Conservation (phyloP, 192 early-diverging fungal species). For the Oehlia diaphana region DNA sequence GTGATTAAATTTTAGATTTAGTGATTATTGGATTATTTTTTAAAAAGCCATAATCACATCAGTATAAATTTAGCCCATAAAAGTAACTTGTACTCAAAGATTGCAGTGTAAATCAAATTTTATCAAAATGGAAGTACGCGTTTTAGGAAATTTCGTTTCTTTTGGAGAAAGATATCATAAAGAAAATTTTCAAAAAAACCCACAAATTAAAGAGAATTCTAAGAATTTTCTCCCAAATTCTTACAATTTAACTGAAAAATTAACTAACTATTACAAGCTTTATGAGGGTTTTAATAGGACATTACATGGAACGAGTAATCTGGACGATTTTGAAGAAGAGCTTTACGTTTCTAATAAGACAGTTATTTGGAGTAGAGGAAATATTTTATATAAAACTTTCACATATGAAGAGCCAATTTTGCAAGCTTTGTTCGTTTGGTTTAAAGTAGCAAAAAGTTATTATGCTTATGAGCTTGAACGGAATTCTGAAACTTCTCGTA, state of each 20-base stretch:
- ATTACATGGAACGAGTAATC: neutral
- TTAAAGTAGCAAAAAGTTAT: constrained; percentile 31
- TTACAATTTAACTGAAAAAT: neutral
- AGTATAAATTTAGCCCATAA: neutral
- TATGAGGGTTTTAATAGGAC: neutral
- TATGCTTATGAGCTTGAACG: constrained; percentile 21
- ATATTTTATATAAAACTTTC: constrained; percentile 37
- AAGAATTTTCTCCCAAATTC: neutral
- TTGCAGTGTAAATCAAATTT: neutral
- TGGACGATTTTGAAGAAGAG: constrained; percentile 40
- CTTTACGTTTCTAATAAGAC: constrained; percentile 32
- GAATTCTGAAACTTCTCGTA: neutral
- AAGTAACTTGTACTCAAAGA: neutral
- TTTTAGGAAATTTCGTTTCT: constrained; percentile 24
- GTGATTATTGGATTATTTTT: too few relatives aligned
- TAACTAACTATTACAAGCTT: constrained; percentile 2
- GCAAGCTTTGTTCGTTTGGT: constrained; percentile 47
- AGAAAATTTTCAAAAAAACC: neutral
- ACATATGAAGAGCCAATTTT: constrained; percentile 35
- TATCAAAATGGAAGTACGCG: constrained; percentile 29
- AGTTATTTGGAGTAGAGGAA: constrained; percentile 42
- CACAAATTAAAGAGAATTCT: neutral
- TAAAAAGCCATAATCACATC: too few relatives aligned
- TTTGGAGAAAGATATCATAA: constrained; percentile 10
- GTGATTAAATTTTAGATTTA: too few relatives aligned